phyloP scores from a whole-genome alignment of 495 filamentous ascomycete species.

The Daldinia bambusicola region DNA sequence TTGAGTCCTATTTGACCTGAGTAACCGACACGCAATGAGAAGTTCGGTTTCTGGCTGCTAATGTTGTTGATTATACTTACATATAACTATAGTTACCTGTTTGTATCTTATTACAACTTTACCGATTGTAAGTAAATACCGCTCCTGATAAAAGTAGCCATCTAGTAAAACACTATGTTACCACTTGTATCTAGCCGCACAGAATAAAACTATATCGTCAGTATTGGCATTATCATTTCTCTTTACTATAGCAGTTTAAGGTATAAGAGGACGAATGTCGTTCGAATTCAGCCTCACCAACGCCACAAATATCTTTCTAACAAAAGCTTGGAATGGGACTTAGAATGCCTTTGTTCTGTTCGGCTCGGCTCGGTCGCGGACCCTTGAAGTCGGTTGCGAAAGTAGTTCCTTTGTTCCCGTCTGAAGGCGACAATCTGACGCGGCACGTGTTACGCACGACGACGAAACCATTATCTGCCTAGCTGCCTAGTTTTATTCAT shows the following conservation, averaged over 20 bases:
- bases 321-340: not conserved
- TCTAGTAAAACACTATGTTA: not conserved
- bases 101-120: not conserved
- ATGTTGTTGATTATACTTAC: not conserved
- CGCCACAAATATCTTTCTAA: not conserved
- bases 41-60: not conserved
- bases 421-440: constrained; percentile 33
- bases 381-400: constrained; percentile 21
- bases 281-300: constrained; percentile 2
- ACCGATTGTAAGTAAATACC: not conserved
- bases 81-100: not conserved
- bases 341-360: not conserved
- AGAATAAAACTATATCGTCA: not conserved
- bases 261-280: not conserved
- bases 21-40: too few species aligned
- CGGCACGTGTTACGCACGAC: constrained; percentile 1
- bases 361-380: constrained; percentile 17
- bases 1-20: not conserved
- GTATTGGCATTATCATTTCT: not conserved
- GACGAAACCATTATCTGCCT: constrained; percentile 17
- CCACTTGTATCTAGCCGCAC: not conserved
- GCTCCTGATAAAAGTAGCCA: not conserved
- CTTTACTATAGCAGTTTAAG: not conserved
- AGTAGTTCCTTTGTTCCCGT: not conserved
- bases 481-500: not conserved